Base-by-base conservation (phyloP, 345 rosid genomes). In the Sapria himalayana region DNA sequence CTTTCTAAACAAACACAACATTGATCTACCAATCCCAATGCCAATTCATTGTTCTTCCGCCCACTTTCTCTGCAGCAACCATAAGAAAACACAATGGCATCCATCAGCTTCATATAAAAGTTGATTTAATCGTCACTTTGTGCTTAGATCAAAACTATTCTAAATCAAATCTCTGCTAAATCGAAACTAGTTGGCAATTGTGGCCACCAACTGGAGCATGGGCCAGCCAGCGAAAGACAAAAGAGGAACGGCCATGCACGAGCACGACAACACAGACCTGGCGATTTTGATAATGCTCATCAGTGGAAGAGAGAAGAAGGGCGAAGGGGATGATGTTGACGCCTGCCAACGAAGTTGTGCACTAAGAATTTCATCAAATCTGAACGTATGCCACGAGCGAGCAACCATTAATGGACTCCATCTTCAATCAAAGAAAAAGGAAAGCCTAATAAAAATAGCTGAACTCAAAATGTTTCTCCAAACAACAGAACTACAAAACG, bases 361-460 rank as follows among this genome's bases (percentile, higher is more conserved):
- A 49, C 47, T 51, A 19, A 89, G 70, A 48, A 73, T 66, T 49
- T 79, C 84, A 69, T 82, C 92, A 0, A 89, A 80, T 63, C 73
- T 69, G 56, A 60, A 69, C 47, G 85, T 65, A 61, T 69, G 74
- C 98, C 98, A 82, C 10, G 98, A 89, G 19, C 68, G 71, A 50
- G 98, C 93, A 42, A 89, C 95, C 93, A 76, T 76, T 57, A 76
- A 58, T 2, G 93, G 86, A 12, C 77, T 82, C 93, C 94, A 89
- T 44, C 98, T 89, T 49, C 38, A 48, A 53, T 19, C 50, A 49
- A 52, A 39, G 12, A 27, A 57, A 41, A 16, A 39, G 12, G 54
- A 42, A 33, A 37, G 18, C 19, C 16, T 22, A 24, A 32, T 23
- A 41, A 59, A 19, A 7, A 40, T 12, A 23, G 4, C 6, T 13